Evolutionary conservation across 148 eudicot species (phyloP), one percentile per base, ranked within the genome.

Genomic region (Suaeda aralocaspica): DNA sequence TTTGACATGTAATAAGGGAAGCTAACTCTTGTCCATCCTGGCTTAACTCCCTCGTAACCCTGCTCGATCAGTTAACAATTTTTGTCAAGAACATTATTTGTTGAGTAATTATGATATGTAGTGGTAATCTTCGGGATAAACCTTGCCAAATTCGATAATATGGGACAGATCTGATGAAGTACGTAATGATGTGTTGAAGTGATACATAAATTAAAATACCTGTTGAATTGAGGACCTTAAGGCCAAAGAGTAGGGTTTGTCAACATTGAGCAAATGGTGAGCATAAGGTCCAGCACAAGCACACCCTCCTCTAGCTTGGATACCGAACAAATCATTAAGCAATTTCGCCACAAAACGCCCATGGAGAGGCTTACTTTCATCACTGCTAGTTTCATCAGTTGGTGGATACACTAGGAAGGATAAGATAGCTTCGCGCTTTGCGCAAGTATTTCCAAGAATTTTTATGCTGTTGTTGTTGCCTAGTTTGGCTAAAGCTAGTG

Each of bases 231-330:
- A 55, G 2, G 81, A 74, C 69, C 80, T 77, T 9, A 80, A 58
- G 36, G 69, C 73, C 9, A 77, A 63, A n/a, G 86, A 83, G 34
- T 74, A 53, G n/a, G 72, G 44, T 41, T 72, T 44, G 26, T 66
- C 72, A 59, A 83, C 74, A 53, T 75, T 36, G 50, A 80, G 86
- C 72, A 83, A 70, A 11, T 39, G 42, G 59, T 83, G 86, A 24
- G 81, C 86, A 74, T 83, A 83, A 0, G 86, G 86, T 34, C 86
- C 86, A n/a, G 86, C 86, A 68, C 86, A 83, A 66, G 83, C 79
- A 58, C 86, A 83, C 18, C 86, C 86, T 29, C 86, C 86, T 72
- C 86, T 69, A 34, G 77, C 86, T 49, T 83, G 86, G 34, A 83
- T 74, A 0, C 86, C 86, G 65, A 83, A 83, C 73, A 83, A 58